These are phyloP conservation scores for Russula emetica DNA, from an alignment of 768 basidiomycete genomes.

Conservation along the genomic window DNA sequence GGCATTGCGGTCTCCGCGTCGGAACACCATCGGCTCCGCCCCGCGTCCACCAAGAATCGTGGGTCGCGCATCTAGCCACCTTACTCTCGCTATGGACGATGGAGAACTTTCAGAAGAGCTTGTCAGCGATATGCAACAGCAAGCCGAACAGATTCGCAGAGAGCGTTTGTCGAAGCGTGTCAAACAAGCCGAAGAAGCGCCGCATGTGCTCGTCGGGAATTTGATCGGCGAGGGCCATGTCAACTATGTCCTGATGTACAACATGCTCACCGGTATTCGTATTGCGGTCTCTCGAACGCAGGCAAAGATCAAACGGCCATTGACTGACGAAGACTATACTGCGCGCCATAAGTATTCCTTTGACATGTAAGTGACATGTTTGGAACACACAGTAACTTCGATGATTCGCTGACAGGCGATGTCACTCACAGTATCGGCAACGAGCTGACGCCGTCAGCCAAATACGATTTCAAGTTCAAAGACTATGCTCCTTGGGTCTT, in stretches of 20 bases:
- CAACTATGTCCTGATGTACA: slow-evolving; percentile 99
- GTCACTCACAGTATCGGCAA: slow-evolving; percentile 71
- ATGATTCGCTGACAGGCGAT: slow-evolving; percentile 8
- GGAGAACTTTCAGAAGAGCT: slow-evolving; percentile 49
- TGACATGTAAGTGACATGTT: slow-evolving; percentile 70
- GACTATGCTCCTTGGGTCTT: slow-evolving; percentile 99
- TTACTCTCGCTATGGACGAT: slow-evolving; percentile 38
- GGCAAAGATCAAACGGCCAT: slow-evolving; percentile 83
- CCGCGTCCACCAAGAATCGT: slow-evolving; percentile 22
- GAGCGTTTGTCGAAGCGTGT: slow-evolving; percentile 72
- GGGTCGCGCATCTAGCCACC: slow-evolving; percentile 31
- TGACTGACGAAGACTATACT: slow-evolving; percentile 82
- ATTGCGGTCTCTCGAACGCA: slow-evolving; percentile 95
- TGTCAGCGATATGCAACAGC: slow-evolving; percentile 78
- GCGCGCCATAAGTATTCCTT: slow-evolving; percentile 94
- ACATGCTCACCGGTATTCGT: slow-evolving; percentile 98
- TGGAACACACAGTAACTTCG: slow-evolving; percentile 17
- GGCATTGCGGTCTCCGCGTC: slow-evolving; percentile 46
- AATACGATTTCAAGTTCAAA: slow-evolving; percentile 99
- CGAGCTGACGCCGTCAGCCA: slow-evolving; percentile 94
- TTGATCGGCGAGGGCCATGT: slow-evolving; percentile 97
- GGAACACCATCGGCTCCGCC: slow-evolving; percentile 67
- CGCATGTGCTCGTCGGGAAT: slow-evolving; percentile 69
- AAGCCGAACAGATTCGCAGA: slow-evolving; percentile 80
- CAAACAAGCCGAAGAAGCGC: slow-evolving; percentile 48